Evolutionary conservation across 176 grass and related monocot species (phyloP), one percentile per base, ranked within the genome.

Genomic region (Bonia amplexicaulis): DNA sequence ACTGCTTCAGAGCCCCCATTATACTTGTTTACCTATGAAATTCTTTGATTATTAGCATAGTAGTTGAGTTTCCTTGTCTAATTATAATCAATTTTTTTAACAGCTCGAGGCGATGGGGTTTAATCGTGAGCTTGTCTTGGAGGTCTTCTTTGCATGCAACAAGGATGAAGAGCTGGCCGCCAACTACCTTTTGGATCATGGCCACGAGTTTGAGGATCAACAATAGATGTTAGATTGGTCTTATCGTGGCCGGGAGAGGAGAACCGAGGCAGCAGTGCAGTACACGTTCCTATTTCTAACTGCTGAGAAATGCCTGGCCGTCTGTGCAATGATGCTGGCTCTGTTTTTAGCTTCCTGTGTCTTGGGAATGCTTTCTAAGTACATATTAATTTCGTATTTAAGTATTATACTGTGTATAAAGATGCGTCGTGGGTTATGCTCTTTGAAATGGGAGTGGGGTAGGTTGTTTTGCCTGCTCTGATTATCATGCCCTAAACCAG

Each of bases 121-220:
- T 85, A 85, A 98, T 35, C 90, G 86, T 59, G 93, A 89, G 27
- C 91, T 98, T 81, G 96, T 96, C 22, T 81, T 98, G 83, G 91
- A 98, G 58, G 96, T 98, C 11, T 98, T 98, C 81, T 98, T 98
- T 89, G 96, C 96, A 11, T 98, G 96, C 83, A 98, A 98, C 90
- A 98, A 95, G 80, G 89, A 98, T 26, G 96, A 98, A 74, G 96
- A 98, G 75, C 85, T 98, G 10, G 93, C 96, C 8, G 96, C 96
- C 69, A 98, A 98, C 84, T 98, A 98, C 80, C 93, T 98, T 20
- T 81, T 98, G 72, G 96, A 98, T 77, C 96, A 98, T 45, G 86
- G 92, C 27, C 91, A 98, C 48, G 96, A 98, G 82, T 98, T 92
- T 53, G 96, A 98, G 49, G 93, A 92, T 26, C 91, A 92, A 85